Conservation (phyloP, 345 rosid species). For the Salix udensis region DNA sequence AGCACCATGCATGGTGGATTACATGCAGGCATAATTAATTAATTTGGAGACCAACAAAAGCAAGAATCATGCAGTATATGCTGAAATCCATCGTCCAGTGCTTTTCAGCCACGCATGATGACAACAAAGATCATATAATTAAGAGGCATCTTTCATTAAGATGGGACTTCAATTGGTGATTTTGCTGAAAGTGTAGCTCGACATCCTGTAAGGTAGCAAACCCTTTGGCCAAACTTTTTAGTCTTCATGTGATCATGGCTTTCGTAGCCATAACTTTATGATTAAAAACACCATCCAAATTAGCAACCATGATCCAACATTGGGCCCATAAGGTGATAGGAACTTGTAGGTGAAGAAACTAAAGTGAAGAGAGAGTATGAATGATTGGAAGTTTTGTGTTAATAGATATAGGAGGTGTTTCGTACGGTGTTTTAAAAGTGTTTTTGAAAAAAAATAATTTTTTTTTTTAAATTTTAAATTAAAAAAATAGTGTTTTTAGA, state of each 20-base stretch:
- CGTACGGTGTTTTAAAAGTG: too few relatives aligned
- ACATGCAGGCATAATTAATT: background rate
- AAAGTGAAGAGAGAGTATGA: background rate
- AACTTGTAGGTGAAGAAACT: slow-evolving; percentile 3
- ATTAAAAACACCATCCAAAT: background rate
- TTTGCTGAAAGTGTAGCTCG: background rate
- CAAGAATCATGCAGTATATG: slow-evolving; percentile 1
- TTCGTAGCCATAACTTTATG: background rate
- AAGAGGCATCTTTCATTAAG: background rate
- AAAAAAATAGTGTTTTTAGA: too few relatives aligned
- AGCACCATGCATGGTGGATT: background rate
- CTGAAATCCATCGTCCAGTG: background rate
- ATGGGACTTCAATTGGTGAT: background rate
- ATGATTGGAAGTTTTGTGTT: too few relatives aligned
- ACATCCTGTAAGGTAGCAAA: background rate
- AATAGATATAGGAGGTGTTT: background rate
- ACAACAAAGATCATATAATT: background rate
- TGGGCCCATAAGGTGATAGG: background rate
- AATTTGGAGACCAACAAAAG: background rate
- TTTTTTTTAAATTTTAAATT: too few relatives aligned
- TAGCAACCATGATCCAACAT: background rate
- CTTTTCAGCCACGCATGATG: background rate
- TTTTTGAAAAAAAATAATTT: too few relatives aligned
- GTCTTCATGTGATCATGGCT: background rate
- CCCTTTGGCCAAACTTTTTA: background rate